Base-by-base conservation (phyloP, 306 rosid genomes). In the Prunus mume region DNA sequence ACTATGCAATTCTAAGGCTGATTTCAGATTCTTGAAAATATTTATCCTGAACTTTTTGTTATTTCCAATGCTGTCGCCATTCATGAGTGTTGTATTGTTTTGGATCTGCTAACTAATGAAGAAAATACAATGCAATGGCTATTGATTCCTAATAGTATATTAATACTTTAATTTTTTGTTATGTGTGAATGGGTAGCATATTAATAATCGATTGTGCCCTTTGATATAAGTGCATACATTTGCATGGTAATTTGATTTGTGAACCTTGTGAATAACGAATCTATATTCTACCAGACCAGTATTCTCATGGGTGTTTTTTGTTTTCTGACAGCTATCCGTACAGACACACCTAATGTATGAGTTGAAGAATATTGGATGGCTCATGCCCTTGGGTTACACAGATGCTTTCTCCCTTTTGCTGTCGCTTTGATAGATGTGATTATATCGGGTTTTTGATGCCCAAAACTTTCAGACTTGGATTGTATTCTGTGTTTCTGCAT, bases 281-380 rank as follows among this genome's bases (percentile, higher is more conserved):
- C 18, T 18, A 1, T 61, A 3, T 60, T 12, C 43, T 0, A 2
- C 19, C 65, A 20, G 9, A n/a, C 14, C 32, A 12, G 11, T 28
- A 11, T 74, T 11, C 77, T 74, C 4, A 74, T 65, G 15, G 47
- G 6, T 34, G 2, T 77, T 47, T 8, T 15, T 75, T 49, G 14
- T 50, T 77, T 38, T 74, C 10, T 52, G 25, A 75, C 93, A 91
- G 93, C 86, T 60, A 0, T 84, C 66, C 89, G 96, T 14, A 74
- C 91, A 9, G 96, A 89, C 77, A 75, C 81, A 22, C 55, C 84
- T 10, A 87, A 80, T 15, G 85, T 69, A 5, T 87, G 85, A 90
- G 76, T 66, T 41, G 17, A 32, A 57, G 52, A 61, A 24, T 67
- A 3, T 24, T 38, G 65, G 28, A 43, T 20, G 12, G 13, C 9